Conservation (phyloP, 768 basidiomycete genomes). For the Brasilioporus rufonigricans region DNA sequence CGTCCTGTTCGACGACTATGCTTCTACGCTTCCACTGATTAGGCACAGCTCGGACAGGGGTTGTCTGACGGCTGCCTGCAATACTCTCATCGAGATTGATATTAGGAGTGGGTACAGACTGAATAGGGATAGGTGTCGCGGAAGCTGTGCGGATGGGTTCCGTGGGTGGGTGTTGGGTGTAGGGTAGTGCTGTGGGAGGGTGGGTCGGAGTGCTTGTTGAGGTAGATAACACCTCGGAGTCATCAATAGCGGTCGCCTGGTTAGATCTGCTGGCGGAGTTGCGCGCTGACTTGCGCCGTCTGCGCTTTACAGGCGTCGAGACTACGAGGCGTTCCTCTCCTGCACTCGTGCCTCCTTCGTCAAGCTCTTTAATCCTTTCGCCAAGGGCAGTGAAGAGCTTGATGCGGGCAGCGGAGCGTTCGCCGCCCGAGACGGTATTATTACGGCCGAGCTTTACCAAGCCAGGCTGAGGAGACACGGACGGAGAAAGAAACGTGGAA, state of each 20-base stretch:
- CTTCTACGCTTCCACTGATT: constrained; percentile 54
- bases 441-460: constrained; percentile 55
- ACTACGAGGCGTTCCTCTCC: constrained; percentile 50
- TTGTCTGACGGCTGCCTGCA: constrained; percentile 31
- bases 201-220: constrained; percentile 62
- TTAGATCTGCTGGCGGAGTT: constrained; percentile 39
- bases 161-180: constrained; percentile 31
- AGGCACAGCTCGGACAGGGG: constrained; percentile 33
- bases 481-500: constrained; percentile 47
- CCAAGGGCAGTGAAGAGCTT: constrained; percentile 63
- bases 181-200: constrained; percentile 50
- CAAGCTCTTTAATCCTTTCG: constrained; percentile 57
- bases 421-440: constrained; percentile 82
- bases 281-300: constrained; percentile 52
- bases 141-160: constrained; percentile 28
- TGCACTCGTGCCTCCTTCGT: constrained; percentile 59
- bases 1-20: constrained; percentile 68
- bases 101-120: constrained; percentile 25
- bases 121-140: constrained; percentile 29
- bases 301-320: constrained; percentile 49
- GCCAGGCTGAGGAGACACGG: constrained; percentile 47
- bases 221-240: constrained; percentile 39
- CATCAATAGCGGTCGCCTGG: constrained; percentile 43
- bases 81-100: constrained; percentile 30
- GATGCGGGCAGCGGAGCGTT: constrained; percentile 69